Base-by-base conservation (phyloP, 2,329 filamentous ascomycete genomes). In the Cercospora zeina region DNA sequence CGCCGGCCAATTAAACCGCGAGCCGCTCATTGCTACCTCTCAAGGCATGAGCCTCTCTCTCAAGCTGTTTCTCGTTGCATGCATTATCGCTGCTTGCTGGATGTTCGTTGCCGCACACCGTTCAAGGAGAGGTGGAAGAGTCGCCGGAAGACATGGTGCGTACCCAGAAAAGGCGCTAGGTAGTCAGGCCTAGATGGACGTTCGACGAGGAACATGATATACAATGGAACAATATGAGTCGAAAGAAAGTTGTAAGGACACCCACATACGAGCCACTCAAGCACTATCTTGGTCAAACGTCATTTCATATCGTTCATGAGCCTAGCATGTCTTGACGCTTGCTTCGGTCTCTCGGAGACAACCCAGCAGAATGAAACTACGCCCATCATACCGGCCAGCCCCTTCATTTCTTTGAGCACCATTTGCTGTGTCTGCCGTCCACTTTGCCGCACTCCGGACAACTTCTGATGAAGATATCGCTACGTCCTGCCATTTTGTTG, bases 11-110 rank as follows among this genome's bases (percentile, higher is more conserved):
- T 27, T 60, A 50, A 60, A 49, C n/a, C 21, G 50, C 24, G 57
- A 63, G 53, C 49, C 72, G 64, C 65, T 69, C n/a, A 59, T 65
- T 27, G 39, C 50, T 14, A 42, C 59, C 30, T 63, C 68, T 13
- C 67, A 69, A 30, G 79, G 79, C 33, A 70, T 82, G 58, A 78
- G 77, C 58, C 65, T 75, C 62, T 68, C 73, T 36, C 74, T 77
- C 65, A 83, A 82, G 75, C 59, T 81, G 36, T 76, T 79, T 63
- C 72, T 80, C 63, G 64, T 80, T 54, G 77, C 72, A 30, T 73
- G 76, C 49, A 76, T 83, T 61, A 70, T 81, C 61, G 75, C 72
- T 37, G 70, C 77, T 51, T 80, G 79, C 59, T 70, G 65, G 58
- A 64, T 58, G 34, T 74, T 67, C 27, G 62, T 73, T 10, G 64